A percentile compares a stretch with the other conserved stretches of the same genome.
These are phyloP conservation scores for Penicillium paneum DNA, from an alignment of 2,329 filamentous ascomycete species.

Conservation along the genomic window DNA sequence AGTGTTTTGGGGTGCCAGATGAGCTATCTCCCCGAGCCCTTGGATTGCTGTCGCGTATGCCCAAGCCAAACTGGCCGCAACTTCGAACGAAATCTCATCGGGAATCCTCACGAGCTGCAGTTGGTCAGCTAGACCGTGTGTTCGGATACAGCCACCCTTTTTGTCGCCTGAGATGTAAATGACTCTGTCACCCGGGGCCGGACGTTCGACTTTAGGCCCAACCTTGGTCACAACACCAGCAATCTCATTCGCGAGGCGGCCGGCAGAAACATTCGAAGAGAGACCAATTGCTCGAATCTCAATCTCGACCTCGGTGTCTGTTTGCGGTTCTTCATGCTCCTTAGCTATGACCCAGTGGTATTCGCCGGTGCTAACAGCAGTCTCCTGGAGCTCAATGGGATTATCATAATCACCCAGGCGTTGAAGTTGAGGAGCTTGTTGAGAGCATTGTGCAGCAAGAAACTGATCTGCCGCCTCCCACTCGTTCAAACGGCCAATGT, in stretches of 20 bases:
- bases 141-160: slow-evolving; percentile 5
- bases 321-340: background rate
- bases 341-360: slow-evolving; percentile 9
- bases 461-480: slow-evolving; percentile 14
- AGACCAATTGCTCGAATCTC: slow-evolving; percentile 13
- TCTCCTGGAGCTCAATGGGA: slow-evolving; percentile 7
- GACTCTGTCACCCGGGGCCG: slow-evolving; percentile 13
- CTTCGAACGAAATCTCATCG: slow-evolving; percentile 4
- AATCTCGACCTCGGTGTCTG: slow-evolving; percentile 12
- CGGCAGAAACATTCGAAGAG: background rate
- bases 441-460: slow-evolving; percentile 8
- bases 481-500: slow-evolving; percentile 18
- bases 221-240: slow-evolving; percentile 13
- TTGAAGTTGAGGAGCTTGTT: background rate
- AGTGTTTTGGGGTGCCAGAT: background rate
- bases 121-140: slow-evolving; percentile 5
- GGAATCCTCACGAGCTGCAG: slow-evolving; percentile 5
- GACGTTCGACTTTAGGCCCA: slow-evolving; percentile 4
- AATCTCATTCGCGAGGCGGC: slow-evolving; percentile 9
- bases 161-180: background rate
- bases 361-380: background rate
- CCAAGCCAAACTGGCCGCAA: slow-evolving; percentile 13
- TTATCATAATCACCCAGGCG: slow-evolving; percentile 3
- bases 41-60: slow-evolving; percentile 10
- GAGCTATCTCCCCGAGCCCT: slow-evolving; percentile 10